Base-by-base conservation (phyloP, 495 filamentous ascomycete species). In the Xylaria palmicola region DNA sequence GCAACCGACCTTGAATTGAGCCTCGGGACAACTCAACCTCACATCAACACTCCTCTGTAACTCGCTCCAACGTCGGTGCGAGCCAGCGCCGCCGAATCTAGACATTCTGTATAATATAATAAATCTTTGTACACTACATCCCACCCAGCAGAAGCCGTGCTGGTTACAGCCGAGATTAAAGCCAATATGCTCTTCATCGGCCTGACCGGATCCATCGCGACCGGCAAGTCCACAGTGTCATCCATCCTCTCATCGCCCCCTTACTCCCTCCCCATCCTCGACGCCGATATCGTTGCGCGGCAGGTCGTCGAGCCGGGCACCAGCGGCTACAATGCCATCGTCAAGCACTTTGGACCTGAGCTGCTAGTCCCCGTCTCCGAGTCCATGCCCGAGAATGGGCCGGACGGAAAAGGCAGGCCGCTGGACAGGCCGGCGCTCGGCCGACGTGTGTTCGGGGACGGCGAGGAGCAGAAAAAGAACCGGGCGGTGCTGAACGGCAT, bases 161-260 rank as follows among this genome's bases (percentile, higher is more conserved):
- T 9, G n/a, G 40, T n/a, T 34, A 37, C 56, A 36, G 32, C 17
- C n/a, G 24, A 40, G 9, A 47, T 3, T 32, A 62, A 10, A 50
- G 6, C 5, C 66, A 79, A 58, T 50, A 98, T 98, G 95, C 85
- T 98, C 55, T 84, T 98, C 67, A 90, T 98, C 70, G 94, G 94
- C 65, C 87, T 98, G 27, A 98, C 94, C 36, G 94, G 94, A 77
- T 96, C 92, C 60, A 96, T 98, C 72, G 93, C 94, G 36, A 98
- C 95, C 3, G 94, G 95, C 72, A 98, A 98, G 85, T 95, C 92
- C 34, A 98, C 95, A 64, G 93, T 96, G 63, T 96, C 94, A 39
- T 71, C 79, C 57, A 78, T 97, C 66, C 91, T 98, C 73, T 83
- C 86, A 56, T 76, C 81, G 0, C 81, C 90, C 0, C 93, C 92